Evolutionary conservation across 495 filamentous ascomycete species (phyloP).

Genomic region (Usnea hakonensis): DNA sequence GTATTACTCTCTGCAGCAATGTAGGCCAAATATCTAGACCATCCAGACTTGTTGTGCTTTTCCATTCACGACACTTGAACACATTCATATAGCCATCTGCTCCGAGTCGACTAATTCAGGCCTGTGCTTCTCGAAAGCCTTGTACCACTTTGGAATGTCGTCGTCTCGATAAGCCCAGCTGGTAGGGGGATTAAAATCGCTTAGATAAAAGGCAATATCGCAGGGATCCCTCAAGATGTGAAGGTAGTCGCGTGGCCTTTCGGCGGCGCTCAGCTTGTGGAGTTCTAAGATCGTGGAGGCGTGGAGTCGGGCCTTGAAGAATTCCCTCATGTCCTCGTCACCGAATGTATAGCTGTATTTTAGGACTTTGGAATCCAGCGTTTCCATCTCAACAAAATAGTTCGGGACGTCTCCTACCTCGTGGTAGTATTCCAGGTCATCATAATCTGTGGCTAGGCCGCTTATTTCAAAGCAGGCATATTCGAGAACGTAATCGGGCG

Average conservation of each 20-base stretch:
- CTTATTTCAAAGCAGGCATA: neutral
- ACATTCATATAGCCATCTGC: neutral
- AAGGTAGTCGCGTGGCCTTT: neutral
- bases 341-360: neutral
- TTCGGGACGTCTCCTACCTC: neutral
- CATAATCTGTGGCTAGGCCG: neutral
- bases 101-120: neutral
- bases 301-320: neutral
- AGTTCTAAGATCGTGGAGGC: neutral
- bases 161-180: neutral
- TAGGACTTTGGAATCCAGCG: neutral
- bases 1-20: neutral
- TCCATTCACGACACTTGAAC: too few species aligned
- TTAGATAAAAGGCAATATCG: neutral
- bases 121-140: neutral
- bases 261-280: neutral
- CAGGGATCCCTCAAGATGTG: neutral
- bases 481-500: slow-evolving; percentile 11
- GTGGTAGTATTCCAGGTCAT: neutral
- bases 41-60: neutral
- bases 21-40: too few species aligned
- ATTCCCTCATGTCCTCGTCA: neutral
- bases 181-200: neutral
- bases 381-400: neutral
- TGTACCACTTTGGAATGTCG: slow-evolving; percentile 3